phyloP scores from a whole-genome alignment of 2,329 filamentous ascomycete genomes.

The Pseudocercospora eumusae region DNA sequence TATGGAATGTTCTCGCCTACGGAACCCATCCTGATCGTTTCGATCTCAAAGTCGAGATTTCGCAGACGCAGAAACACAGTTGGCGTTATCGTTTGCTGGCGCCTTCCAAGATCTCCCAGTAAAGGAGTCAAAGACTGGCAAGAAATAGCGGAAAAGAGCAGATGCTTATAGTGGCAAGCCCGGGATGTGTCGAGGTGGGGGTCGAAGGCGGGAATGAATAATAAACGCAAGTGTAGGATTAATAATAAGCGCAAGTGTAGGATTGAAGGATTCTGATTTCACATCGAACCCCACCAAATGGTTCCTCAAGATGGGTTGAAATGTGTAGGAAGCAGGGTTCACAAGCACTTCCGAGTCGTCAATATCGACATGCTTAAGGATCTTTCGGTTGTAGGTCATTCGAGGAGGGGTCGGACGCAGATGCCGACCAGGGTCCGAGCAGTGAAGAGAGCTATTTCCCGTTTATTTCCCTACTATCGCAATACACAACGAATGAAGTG shows the following conservation, averaged over 20 bases:
- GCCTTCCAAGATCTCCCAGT: too few relatives aligned
- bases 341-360: not conserved
- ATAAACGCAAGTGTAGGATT: too few relatives aligned
- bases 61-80: not conserved
- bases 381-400: not conserved
- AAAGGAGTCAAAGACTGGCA: not conserved
- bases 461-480: not conserved
- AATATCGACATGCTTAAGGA: not conserved
- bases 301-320: not conserved
- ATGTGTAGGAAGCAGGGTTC: not conserved
- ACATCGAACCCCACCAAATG: not conserved
- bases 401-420: not conserved
- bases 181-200: not conserved
- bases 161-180: not conserved
- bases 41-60: not conserved
- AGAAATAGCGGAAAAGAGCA: not conserved
- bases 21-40: conserved; percentile 14
- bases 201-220: not conserved
- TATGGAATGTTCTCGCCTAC: conserved; percentile 17
- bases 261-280: not conserved
- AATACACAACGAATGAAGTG: not conserved
- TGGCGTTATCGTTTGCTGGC: too few relatives aligned
- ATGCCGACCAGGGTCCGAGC: not conserved
- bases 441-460: too few relatives aligned
- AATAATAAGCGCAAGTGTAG: too few relatives aligned